These are phyloP conservation scores for Candida vartiovaarae DNA, from an alignment of 805 yeast species.

Conservation along the genomic window DNA sequence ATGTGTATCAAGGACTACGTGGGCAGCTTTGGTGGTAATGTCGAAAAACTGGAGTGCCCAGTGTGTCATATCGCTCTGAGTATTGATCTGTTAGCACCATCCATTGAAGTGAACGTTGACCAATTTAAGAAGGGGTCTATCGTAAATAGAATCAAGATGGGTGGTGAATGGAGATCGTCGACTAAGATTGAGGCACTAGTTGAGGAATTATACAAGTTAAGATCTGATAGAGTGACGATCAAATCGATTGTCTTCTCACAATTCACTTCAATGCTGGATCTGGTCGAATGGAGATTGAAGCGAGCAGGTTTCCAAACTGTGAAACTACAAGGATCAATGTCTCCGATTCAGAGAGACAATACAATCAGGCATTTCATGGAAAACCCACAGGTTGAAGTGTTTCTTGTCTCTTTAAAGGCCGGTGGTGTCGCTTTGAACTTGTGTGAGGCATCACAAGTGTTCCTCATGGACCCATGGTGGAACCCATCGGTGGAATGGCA, in stretches of 20 bases:
- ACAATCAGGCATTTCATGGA: constrained; percentile 91
- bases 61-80: constrained; percentile 92
- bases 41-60: constrained; percentile 70
- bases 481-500: constrained; percentile 99
- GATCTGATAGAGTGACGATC: constrained; percentile 83
- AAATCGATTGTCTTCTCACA: constrained; percentile 97
- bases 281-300: constrained; percentile 91
- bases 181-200: constrained; percentile 95
- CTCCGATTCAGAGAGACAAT: constrained; percentile 90
- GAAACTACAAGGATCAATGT: constrained; percentile 93
- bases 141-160: constrained; percentile 81
- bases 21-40: constrained; percentile 66
- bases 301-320: constrained; percentile 95
- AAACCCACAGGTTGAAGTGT: constrained; percentile 86
- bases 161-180: constrained; percentile 87
- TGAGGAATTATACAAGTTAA: constrained; percentile 80
- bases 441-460: constrained; percentile 96
- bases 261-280: constrained; percentile 92
- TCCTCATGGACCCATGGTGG: constrained; percentile 98
- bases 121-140: constrained; percentile 60
- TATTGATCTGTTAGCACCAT: constrained; percentile 83
- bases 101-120: constrained; percentile 56
- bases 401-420: constrained; percentile 90
- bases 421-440: constrained; percentile 97
- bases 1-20: constrained; percentile 87